Evolutionary conservation across 768 basidiomycete species (phyloP).

Genomic region (Leucosporidium creatinivorum): DNA sequence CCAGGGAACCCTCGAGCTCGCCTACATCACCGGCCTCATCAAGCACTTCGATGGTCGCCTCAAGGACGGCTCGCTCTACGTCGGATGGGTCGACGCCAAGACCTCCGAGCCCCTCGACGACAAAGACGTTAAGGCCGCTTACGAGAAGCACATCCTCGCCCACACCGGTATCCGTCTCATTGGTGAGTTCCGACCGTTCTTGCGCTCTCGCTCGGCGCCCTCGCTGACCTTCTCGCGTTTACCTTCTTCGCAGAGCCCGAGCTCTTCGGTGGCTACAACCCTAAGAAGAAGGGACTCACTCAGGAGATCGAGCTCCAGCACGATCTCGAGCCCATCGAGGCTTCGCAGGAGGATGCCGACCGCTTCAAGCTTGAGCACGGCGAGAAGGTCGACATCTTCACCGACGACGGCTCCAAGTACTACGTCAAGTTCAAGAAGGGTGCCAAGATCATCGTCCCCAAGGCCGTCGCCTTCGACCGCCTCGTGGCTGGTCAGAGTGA

Average conservation of each 20-base stretch:
- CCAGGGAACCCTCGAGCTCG: constrained; percentile 98
- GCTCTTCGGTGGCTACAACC: constrained; percentile 94
- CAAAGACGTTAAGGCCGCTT: constrained; percentile 87
- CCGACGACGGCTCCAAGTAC: constrained; percentile 85
- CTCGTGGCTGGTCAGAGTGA: constrained; percentile 77
- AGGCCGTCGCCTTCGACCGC: constrained; percentile 89
- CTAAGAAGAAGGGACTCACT: constrained; percentile 92
- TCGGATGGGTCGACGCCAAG: constrained; percentile 97
- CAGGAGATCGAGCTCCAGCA: constrained; percentile 95
- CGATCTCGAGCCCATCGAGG: constrained; percentile 92
- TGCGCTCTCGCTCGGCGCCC: constrained; percentile 1
- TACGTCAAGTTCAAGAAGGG: constrained; percentile 99
- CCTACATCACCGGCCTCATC: constrained; percentile 98
- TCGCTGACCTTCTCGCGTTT: constrained; percentile 7
- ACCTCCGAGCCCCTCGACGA: constrained; percentile 90
- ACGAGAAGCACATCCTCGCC: constrained; percentile 84
- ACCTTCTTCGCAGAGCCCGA: constrained; percentile 70
- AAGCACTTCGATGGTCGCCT: constrained; percentile 97
- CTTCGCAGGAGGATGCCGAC: constrained; percentile 78
- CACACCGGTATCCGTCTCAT: constrained; percentile 92
- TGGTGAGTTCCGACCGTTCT: constrained; percentile 51
- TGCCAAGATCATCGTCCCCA: constrained; percentile 76
- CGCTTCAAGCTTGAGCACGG: constrained; percentile 96
- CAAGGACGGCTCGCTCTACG: constrained; percentile 82
- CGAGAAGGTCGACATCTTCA: constrained; percentile 93